These are phyloP conservation scores for Saccharomycopsis hybrid DNA, from an alignment of 1,139 yeast species.

Conservation along the genomic window DNA sequence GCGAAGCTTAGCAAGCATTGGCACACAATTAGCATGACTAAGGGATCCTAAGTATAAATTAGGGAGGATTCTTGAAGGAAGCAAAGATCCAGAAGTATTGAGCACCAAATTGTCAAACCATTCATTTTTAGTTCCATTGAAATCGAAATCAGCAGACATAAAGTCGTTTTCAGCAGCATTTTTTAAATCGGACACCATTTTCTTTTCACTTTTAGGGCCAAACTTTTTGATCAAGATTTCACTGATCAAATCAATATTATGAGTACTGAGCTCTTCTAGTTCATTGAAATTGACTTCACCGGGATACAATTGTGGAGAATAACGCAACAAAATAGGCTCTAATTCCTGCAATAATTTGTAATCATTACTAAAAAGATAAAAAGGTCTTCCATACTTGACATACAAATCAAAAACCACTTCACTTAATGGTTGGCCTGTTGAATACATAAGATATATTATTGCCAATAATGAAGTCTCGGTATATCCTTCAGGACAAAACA, in stretches of 20 bases:
- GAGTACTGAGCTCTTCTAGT: not conserved
- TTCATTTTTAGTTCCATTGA: not conserved
- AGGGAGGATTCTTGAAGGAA: constrained; percentile 56
- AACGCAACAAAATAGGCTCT: constrained; percentile 43
- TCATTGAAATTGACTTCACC: not conserved
- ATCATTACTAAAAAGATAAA: constrained; percentile 76
- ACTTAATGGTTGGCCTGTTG: constrained; percentile 40
- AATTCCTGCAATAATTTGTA: constrained; percentile 56
- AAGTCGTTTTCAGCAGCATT: not conserved
- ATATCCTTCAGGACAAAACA: constrained; percentile 87
- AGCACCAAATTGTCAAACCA: constrained; percentile 2
- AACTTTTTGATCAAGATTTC: not conserved
- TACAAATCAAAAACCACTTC: constrained; percentile 56
- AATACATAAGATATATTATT: constrained; percentile 64
- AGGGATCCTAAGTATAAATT: constrained; percentile 84
- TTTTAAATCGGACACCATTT: not conserved
- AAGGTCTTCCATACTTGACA: constrained; percentile 61
- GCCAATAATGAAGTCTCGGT: constrained; percentile 80
- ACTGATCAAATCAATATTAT: not conserved
- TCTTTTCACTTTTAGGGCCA: not conserved
- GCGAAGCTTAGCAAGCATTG: constrained; percentile 56
- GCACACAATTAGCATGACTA: constrained; percentile 70
- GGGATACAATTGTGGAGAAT: not conserved
- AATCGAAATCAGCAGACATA: not conserved
- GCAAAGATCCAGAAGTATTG: constrained; percentile 25